Evolutionary conservation across 2,329 filamentous ascomycete genomes (phyloP).

Genomic region (Fusarium hostae): DNA sequence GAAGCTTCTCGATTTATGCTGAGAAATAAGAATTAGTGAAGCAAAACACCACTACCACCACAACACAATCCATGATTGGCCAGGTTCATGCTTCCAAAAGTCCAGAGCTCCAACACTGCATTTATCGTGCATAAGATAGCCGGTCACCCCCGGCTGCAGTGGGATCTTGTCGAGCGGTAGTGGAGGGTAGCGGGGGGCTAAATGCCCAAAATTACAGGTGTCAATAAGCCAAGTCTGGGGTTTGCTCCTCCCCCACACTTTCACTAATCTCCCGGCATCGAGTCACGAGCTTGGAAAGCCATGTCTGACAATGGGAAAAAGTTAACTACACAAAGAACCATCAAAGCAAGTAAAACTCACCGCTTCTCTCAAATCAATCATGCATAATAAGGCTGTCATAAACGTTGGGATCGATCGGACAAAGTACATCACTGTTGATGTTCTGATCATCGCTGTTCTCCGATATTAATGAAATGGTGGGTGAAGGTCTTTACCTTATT

Average conservation of each 20-base stretch:
- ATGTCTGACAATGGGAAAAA: conserved; percentile 9
- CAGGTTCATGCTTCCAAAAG: conserved; percentile 11
- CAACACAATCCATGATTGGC: conserved; percentile 13
- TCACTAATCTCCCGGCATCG: not conserved
- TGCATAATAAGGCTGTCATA: not conserved
- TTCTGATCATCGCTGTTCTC: conserved; percentile 23
- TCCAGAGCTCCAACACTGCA: conserved; percentile 25
- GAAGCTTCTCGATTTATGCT: conserved; percentile 13
- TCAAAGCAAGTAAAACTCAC: conserved; percentile 15
- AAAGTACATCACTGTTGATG: not conserved
- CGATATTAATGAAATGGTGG: conserved; percentile 16
- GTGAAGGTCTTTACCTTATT: conserved; percentile 28
- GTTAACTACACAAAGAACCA: not conserved
- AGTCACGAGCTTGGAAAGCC: conserved; percentile 18
- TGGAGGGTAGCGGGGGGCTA: conserved; percentile 1
- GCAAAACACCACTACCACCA: conserved; percentile 20
- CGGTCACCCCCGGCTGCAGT: conserved; percentile 27
- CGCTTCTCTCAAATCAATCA: conserved; percentile 25
- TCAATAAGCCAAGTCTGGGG: conserved; percentile 26
- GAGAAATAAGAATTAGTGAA: conserved; percentile 41
- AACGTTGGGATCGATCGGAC: conserved; percentile 13
- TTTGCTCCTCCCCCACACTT: conserved; percentile 33
- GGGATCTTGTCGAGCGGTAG: conserved; percentile 16
- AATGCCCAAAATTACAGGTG: conserved; percentile 9
- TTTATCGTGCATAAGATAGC: conserved; percentile 33